These are phyloP conservation scores for Wallemia ichthyophaga DNA, from an alignment of 1,284 basidiomycete genomes.

Conservation along the genomic window DNA sequence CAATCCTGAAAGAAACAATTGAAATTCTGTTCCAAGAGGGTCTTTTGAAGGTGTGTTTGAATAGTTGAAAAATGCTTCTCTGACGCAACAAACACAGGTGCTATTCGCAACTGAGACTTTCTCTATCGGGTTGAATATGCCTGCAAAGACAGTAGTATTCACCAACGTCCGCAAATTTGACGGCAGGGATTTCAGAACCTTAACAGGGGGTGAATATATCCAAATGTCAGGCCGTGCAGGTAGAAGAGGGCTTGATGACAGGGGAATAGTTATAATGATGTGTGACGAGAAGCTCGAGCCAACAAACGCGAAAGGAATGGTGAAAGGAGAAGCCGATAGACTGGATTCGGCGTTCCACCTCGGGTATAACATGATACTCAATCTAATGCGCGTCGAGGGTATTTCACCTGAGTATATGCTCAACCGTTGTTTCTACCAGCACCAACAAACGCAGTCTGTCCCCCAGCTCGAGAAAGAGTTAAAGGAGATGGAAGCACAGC, in stretches of 20 bases:
- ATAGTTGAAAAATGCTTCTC: not conserved
- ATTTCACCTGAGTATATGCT: slow-evolving; percentile 98
- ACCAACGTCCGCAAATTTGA: slow-evolving; percentile 87
- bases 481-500: slow-evolving; percentile 35
- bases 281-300: slow-evolving; percentile 95
- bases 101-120: slow-evolving; percentile 98
- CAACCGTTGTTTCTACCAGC: slow-evolving; percentile 90
- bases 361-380: slow-evolving; percentile 97
- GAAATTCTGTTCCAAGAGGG: slow-evolving; percentile 98
- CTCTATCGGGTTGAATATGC: slow-evolving; percentile 98
- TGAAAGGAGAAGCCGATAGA: slow-evolving; percentile 91
- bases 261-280: slow-evolving; percentile 99
- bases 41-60: slow-evolving; percentile 39
- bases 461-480: slow-evolving; percentile 63
- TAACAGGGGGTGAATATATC: slow-evolving; percentile 74
- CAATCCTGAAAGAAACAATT: slow-evolving; percentile 95
- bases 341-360: slow-evolving; percentile 95
- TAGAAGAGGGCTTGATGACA: slow-evolving; percentile 80
- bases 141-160: slow-evolving; percentile 97
- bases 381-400: slow-evolving; percentile 94
- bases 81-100: slow-evolving; percentile 18
- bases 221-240: slow-evolving; percentile 98
- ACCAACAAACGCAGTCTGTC: slow-evolving; percentile 72
- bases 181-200: slow-evolving; percentile 70
- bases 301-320: slow-evolving; percentile 71